A percentile compares a stretch with the other conserved stretches of the same genome.
Evolutionary conservation across 306 rosid genomes (phyloP).

Genomic region (Luffa acutangula): DNA sequence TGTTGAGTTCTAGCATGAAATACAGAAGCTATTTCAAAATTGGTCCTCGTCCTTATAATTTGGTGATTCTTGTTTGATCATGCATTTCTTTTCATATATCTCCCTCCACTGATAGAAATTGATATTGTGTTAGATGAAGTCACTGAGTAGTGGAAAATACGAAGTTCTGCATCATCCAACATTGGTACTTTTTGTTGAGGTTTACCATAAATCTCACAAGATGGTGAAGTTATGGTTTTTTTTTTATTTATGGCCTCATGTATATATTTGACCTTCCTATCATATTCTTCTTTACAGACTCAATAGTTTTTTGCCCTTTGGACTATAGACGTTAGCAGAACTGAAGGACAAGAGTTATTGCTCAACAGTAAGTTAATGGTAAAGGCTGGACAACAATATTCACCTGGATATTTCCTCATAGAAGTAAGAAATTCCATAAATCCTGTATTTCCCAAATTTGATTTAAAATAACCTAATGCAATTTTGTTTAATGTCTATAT

Average conservation of each 20-base stretch:
- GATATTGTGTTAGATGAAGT: conserved; percentile 50
- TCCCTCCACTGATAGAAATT: too few relatives aligned
- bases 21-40: too few relatives aligned
- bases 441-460: conserved; percentile 8
- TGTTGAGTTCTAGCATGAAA: too few relatives aligned
- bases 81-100: too few relatives aligned
- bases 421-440: conserved; percentile 34
- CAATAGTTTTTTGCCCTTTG: too few relatives aligned
- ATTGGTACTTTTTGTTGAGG: conserved; percentile 59
- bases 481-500: conserved; percentile 12
- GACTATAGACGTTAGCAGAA: too few relatives aligned
- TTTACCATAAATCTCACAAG: conserved; percentile 60
- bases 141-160: conserved; percentile 32
- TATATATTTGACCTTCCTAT: conserved; percentile 6
- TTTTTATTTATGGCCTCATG: not conserved
- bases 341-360: too few relatives aligned
- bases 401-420: conserved; percentile 81
- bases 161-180: conserved; percentile 48
- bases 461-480: conserved; percentile 10
- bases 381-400: too few relatives aligned
- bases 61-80: too few relatives aligned
- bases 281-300: conserved; percentile 34
- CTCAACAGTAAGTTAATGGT: too few relatives aligned
- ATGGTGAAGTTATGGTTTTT: conserved; percentile 48
- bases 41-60: too few relatives aligned